These are phyloP conservation scores for Amylostereum areolatum DNA, from an alignment of 1,284 basidiomycete species.

Conservation along the genomic window DNA sequence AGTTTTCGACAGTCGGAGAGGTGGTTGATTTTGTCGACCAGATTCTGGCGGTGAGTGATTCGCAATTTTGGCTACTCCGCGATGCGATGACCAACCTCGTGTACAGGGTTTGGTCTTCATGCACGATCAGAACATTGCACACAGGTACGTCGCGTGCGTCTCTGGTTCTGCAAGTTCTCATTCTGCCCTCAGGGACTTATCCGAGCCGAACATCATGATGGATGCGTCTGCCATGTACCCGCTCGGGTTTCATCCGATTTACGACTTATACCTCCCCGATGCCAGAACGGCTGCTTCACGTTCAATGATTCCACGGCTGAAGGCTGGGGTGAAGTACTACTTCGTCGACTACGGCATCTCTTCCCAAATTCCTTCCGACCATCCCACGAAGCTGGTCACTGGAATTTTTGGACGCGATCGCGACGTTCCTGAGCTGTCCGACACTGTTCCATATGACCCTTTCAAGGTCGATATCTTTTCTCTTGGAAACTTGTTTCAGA, in stretches of 20 bases:
- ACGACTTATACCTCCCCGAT: background rate
- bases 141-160: conserved; percentile 2
- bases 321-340: conserved; percentile 9
- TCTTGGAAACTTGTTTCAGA: conserved; percentile 18
- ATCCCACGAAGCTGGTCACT: conserved; percentile 2
- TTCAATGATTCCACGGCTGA: conserved; percentile 2
- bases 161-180: conserved; percentile 1
- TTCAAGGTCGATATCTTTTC: conserved; percentile 25
- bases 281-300: background rate
- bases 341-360: conserved; percentile 13
- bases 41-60: conserved; percentile 19
- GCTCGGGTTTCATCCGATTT: background rate
- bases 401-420: conserved; percentile 17
- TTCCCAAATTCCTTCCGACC: background rate
- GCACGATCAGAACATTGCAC: conserved; percentile 13
- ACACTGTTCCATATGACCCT: conserved; percentile 19
- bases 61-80: conserved; percentile 21
- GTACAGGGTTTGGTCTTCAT: conserved; percentile 13
- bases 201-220: conserved; percentile 4
- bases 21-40: conserved; percentile 21
- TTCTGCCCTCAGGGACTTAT: background rate
- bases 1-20: conserved; percentile 19
- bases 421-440: conserved; percentile 22
- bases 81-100: background rate
- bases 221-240: conserved; percentile 1